These are phyloP conservation scores for Blakeslea trispora DNA, from an alignment of 371 early-diverging fungal species.

Conservation along the genomic window DNA sequence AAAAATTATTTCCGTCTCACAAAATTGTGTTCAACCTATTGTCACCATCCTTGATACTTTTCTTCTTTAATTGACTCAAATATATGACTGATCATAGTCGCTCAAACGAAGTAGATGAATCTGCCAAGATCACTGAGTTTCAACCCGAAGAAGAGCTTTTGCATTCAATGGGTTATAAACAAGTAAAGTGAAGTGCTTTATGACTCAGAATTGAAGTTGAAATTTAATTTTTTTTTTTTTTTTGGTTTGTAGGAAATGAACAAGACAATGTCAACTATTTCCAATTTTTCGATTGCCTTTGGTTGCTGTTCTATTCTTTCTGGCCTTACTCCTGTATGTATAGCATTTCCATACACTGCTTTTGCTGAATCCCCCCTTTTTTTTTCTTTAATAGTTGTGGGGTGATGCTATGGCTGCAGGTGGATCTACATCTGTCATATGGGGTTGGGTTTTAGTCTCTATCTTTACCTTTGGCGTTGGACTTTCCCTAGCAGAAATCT, in stretches of 20 bases:
- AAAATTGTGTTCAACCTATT: too few species aligned
- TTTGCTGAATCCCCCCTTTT: too few species aligned
- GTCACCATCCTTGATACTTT: not conserved
- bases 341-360: not conserved
- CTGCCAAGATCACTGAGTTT: constrained; percentile 27
- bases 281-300: constrained; percentile 67
- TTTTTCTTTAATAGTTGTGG: constrained; percentile 35
- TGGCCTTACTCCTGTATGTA: constrained; percentile 59
- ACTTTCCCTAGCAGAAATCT: constrained; percentile 75
- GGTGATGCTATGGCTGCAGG: constrained; percentile 67
- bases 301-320: constrained; percentile 63
- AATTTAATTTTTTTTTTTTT: too few species aligned
- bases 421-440: constrained; percentile 68
- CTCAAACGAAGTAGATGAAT: constrained; percentile 30
- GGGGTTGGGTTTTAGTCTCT: constrained; percentile 72
- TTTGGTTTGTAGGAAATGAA: constrained; percentile 54
- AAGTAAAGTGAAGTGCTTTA: constrained; percentile 28
- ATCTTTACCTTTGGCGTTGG: constrained; percentile 67
- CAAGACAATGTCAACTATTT: constrained; percentile 64
- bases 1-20: not conserved
- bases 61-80: not conserved
- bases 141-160: constrained; percentile 49
- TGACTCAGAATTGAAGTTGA: not conserved
- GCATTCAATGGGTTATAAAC: constrained; percentile 60
- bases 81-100: constrained; percentile 21